Conservation (phyloP, 2,329 filamentous ascomycete genomes). For the Pseudopithomyces maydicus region DNA sequence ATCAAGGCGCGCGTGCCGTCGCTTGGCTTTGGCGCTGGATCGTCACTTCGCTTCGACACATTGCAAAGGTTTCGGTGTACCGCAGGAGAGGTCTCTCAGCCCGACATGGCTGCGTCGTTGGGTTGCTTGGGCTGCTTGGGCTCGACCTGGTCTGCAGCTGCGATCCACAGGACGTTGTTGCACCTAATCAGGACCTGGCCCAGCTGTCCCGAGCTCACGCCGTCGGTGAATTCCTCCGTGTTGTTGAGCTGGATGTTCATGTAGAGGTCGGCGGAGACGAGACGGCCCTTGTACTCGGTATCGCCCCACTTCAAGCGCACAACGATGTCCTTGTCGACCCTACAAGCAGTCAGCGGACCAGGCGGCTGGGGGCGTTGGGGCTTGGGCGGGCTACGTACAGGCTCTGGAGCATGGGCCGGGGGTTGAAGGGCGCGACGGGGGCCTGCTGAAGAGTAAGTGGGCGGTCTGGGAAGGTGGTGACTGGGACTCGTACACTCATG, state of each 20-base stretch:
- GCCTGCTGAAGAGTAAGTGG: slow-evolving; percentile 25
- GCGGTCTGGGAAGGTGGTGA: not conserved
- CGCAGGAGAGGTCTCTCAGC: slow-evolving; percentile 30
- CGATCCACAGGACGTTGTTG: slow-evolving; percentile 98
- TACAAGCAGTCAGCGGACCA: slow-evolving; percentile 41
- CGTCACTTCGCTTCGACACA: not conserved
- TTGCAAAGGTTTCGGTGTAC: not conserved
- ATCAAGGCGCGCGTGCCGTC: not conserved
- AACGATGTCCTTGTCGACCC: slow-evolving; percentile 86
- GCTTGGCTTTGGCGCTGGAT: not conserved
- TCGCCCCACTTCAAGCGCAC: slow-evolving; percentile 98
- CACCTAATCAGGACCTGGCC: slow-evolving; percentile 95
- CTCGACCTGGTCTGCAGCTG: slow-evolving; percentile 55
- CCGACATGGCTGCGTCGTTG: slow-evolving; percentile 48
- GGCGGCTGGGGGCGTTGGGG: not conserved
- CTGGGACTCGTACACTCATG: slow-evolving; percentile 44
- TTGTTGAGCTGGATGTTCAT: slow-evolving; percentile 96
- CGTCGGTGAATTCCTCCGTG: slow-evolving; percentile 90
- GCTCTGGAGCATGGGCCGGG: slow-evolving; percentile 92
- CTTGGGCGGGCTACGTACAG: slow-evolving; percentile 65
- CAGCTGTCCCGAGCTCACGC: slow-evolving; percentile 80
- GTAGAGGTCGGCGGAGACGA: slow-evolving; percentile 95
- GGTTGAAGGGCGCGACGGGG: slow-evolving; percentile 83
- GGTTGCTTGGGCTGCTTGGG: slow-evolving; percentile 51
- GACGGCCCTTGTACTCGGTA: slow-evolving; percentile 92